Evolutionary conservation across 305 asterid genomes (phyloP), one percentile per base, ranked within the genome.

Genomic region (Coffea humblotiana): DNA sequence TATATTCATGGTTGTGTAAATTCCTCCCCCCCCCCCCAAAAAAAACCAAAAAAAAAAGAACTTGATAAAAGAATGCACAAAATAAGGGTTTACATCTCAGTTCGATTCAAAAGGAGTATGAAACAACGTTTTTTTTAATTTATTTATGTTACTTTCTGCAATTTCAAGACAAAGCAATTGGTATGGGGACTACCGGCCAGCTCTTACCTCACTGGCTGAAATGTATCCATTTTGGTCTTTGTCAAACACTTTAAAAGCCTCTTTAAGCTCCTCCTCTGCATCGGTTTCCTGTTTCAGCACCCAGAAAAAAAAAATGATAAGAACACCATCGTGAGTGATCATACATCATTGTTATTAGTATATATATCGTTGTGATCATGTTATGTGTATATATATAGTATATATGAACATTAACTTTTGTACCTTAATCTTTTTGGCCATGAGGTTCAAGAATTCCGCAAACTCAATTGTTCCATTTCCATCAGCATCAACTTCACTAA

Each of bases 391-490:
- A 72, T 18, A 72, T 29, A 23, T 29, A 29, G 32, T 29, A 13
- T 19, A 35, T 7, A 60, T 37, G 3, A 5, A 47, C 14, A 16
- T 58, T n/a, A 2, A 35, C 27, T 6, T 63, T 48, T 51, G 16
- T 8, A 90, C 98, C 96, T 92, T 91, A 69, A 92, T 83, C 78
- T 92, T 91, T 73, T 88, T 90, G 82, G 94, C 96, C 97, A 94
- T 92, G 79, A 92, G 94, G 74, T 90, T 88, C 87, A 92, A 85
- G 87, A 94, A 93, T 77, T 93, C 97, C 0, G 88, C 58, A 48
- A 93, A 93, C 67, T 93, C 97, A 1, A 93, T 93, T 82, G 97
- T 91, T 0, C 97, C 97, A 76, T 91, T 93, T 37, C 97, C 97
- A 74, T 93, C 94, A 43, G 94, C 87, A 81, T 93, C 97, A 49